These are phyloP conservation scores for Arthrobotrys pseudoclavata DNA, from an alignment of 2,329 filamentous ascomycete genomes.

Conservation along the genomic window DNA sequence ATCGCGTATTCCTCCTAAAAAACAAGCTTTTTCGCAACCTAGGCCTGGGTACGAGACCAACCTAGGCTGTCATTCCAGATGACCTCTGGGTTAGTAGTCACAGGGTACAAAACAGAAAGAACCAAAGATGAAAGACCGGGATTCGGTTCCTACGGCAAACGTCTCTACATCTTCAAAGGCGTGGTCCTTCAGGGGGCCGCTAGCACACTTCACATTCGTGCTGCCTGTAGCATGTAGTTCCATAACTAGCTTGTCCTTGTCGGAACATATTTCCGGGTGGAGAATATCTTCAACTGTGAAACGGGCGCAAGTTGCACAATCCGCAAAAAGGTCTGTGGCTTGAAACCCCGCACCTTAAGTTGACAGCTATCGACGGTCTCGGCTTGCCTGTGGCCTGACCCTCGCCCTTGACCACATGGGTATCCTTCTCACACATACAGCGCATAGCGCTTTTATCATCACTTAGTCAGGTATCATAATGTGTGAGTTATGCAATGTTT, in stretches of 20 bases:
- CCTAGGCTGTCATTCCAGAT: not conserved
- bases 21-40: slow-evolving; percentile 16
- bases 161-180: slow-evolving; percentile 14
- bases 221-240: slow-evolving; percentile 20
- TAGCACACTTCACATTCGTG: not conserved
- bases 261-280: slow-evolving; percentile 47
- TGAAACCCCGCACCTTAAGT: slow-evolving; percentile 39
- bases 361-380: slow-evolving; percentile 6
- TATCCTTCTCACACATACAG: slow-evolving; percentile 17
- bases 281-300: slow-evolving; percentile 47
- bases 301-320: slow-evolving; percentile 39
- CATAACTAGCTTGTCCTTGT: slow-evolving; percentile 40
- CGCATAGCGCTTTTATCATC: slow-evolving; percentile 39
- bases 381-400: slow-evolving; percentile 4
- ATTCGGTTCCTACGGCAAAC: slow-evolving; percentile 17
- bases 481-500: slow-evolving; percentile 36
- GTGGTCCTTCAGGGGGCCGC: slow-evolving; percentile 9
- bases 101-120: slow-evolving; percentile 8
- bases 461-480: slow-evolving; percentile 31
- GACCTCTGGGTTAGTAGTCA: slow-evolving; percentile 8
- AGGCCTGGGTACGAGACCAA: not conserved
- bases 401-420: slow-evolving; percentile 19
- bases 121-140: slow-evolving; percentile 18
- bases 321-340: slow-evolving; percentile 36
- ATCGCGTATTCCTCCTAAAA: not conserved